phyloP scores from a whole-genome alignment of 2,329 filamentous ascomycete species.

The Colletotrichum plurivorum region DNA sequence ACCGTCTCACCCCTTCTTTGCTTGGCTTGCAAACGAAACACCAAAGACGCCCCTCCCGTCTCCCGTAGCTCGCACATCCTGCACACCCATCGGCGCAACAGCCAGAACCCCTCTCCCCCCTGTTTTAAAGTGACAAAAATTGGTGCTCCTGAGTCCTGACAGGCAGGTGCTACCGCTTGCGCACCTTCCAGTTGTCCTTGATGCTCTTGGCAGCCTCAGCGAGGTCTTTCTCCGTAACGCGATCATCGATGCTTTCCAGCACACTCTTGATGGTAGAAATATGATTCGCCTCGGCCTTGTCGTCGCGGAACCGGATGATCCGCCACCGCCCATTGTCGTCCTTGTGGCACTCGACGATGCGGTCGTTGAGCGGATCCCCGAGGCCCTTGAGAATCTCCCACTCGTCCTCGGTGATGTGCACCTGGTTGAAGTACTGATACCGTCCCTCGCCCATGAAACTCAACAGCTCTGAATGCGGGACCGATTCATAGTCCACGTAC shows the following conservation, averaged over 20 bases:
- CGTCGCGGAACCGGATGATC: conserved; percentile 90
- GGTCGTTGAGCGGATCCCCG: conserved; percentile 83
- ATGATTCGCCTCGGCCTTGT: conserved; percentile 94
- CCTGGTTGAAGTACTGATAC: conserved; percentile 76
- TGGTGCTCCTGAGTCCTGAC: no score
- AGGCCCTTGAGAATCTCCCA: conserved; percentile 87
- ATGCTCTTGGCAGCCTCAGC: conserved; percentile 79
- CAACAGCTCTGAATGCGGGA: conserved; percentile 81
- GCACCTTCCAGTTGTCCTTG: conserved; percentile 83
- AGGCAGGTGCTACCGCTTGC: conserved; percentile 45
- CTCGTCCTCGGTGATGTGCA: conserved; percentile 81
- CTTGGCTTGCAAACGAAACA: conserved; percentile 5
- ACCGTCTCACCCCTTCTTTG: background rate
- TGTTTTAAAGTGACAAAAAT: background rate
- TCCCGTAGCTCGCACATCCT: conserved; percentile 12
- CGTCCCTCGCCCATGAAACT: conserved; percentile 74
- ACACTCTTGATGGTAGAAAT: conserved; percentile 87
- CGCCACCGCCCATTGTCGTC: conserved; percentile 84
- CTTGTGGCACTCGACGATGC: conserved; percentile 91
- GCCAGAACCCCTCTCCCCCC: background rate
- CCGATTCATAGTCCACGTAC: conserved; percentile 83
- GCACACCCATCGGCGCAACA: background rate
- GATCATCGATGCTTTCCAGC: conserved; percentile 89
- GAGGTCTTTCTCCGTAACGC: conserved; percentile 86
- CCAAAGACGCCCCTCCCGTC: conserved; percentile 10